Evolutionary conservation across 495 filamentous ascomycete species (phyloP).

Genomic region (Tuber melanosporum): DNA sequence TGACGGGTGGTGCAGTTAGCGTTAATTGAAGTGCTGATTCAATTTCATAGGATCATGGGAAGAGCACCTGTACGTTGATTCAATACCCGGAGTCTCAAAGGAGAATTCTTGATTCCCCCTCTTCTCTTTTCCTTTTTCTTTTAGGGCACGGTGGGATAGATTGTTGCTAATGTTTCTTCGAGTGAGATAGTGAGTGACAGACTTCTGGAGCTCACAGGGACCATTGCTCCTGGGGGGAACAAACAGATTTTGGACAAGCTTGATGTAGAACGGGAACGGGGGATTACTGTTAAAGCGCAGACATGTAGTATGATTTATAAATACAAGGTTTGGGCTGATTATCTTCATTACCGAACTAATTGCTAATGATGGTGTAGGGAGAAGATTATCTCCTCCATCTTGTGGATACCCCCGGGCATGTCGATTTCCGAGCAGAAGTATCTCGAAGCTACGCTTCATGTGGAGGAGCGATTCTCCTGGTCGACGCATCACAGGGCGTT

Average conservation of each 20-base stretch:
- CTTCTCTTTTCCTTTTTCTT: neutral
- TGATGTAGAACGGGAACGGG: conserved; percentile 89
- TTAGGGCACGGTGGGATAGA: neutral
- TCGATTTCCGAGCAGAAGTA: conserved; percentile 95
- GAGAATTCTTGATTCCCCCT: neutral
- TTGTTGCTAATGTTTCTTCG: neutral
- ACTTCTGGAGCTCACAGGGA: conserved; percentile 88
- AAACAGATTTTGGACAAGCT: conserved; percentile 96
- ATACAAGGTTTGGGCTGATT: conserved; percentile 43
- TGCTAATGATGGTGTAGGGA: conserved; percentile 46
- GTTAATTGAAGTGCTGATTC: conserved; percentile 7
- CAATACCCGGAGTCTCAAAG: neutral
- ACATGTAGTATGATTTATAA: conserved; percentile 97
- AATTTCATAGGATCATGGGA: conserved; percentile 69
- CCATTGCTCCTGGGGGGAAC: conserved; percentile 77
- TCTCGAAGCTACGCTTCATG: conserved; percentile 91
- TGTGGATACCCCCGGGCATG: conserved; percentile 94
- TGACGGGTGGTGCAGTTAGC: neutral
- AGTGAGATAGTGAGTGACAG: conserved; percentile 60
- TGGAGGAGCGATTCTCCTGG: conserved; percentile 83
- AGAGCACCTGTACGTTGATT: conserved; percentile 58
- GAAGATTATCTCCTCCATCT: conserved; percentile 89
- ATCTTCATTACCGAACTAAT: neutral
- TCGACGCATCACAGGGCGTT: conserved; percentile 58
- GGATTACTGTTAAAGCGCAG: conserved; percentile 98